Base-by-base conservation (phyloP, 176 grass and related monocot genomes). In the Oryza australiensis region DNA sequence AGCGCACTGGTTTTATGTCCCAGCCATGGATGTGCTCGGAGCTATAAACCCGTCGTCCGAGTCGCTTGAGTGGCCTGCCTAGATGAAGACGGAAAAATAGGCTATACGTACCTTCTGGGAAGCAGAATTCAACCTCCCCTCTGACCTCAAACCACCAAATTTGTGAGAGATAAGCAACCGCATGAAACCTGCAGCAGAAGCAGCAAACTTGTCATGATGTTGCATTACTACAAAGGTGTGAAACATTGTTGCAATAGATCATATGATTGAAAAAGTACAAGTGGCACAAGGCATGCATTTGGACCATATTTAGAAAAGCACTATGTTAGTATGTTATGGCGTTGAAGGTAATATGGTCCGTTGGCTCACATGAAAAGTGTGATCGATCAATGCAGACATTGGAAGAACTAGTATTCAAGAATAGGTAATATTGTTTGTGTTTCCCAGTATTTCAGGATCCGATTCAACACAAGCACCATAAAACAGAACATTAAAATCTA, bases 91-190 rank as follows among this genome's bases (percentile, higher is more conserved):
- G 83, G 74, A 95, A 99, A 40, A 85, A 95, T 26, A 99, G n/a
- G 83, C 89, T 95, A 32, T 95, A 99, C 70, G 91, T 92, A 38
- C 91, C 96, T 84, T 95, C 80, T 2, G 96, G 96, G 75, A 98
- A 98, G 84, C 80, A 85, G 64, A 98, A 98, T 32, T 95, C 88
- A 70, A 80, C 73, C 55, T 93, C 93, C 57, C 96, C 96, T 62
- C 70, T 87, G n/a, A 91, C 89, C 73, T 98, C 96, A 16, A 99
- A 88, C 96, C 96, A 99, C 96, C 96, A 99, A 42, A 89, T 93
- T 71, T 99, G 96, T 0, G 73, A 75, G 72, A 99, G 87, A 65
- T 98, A 99, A 26, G 96, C 96, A 60, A 94, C 89, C 1, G 69
- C 78, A 55, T 40, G 90, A 84, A 99, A 95, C 73, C 93, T 99